Base-by-base conservation (phyloP, 345 rosid species). In the Eucalyptus cloeziana region DNA sequence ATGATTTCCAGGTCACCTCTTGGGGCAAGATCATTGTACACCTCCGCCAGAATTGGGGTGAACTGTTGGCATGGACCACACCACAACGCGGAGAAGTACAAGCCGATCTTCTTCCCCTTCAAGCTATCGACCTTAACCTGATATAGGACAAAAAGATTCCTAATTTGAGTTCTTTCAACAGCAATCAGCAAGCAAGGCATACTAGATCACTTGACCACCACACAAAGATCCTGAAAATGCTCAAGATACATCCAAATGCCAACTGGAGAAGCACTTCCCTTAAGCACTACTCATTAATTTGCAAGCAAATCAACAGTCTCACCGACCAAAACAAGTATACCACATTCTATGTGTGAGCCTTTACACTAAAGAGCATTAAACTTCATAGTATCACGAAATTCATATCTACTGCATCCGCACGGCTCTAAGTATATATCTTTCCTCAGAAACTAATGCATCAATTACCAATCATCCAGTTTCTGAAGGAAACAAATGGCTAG, bases 11-110 rank as follows among this genome's bases (percentile, higher is more conserved):
- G 92, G 86, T 94, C 95, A 31, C 87, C 94, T 87, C 91, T 93
- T 2, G 92, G 22, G 87, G 90, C 91, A 91, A 96, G 92, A 51
- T 94, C 94, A 30, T 91, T 86, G 90, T 97, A 95, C 44, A 92
- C 93, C 87, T 97, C 96, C 16, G 91, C 89, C 79, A 97, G 89
- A 81, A 76, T 87, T 1, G 99, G 98, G 86, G 98, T 97, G 89
- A 96, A 95, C 8, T 80, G 89, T 30, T 64, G 93, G 91, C 99
- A 94, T 0, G 98, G 98, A 43, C 96, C 95, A 27, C 98, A 97
- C 98, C 99, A 96, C 17, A 93, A 94, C 27, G 98, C 98, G 22
- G 99, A 96, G 87, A 95, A 96, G 91, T 97, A 97, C 64, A 97
- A 54, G 31, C 95, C 97, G 60, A 95, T 88, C 89, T 91, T 97